Conservation (phyloP, 2,329 filamentous ascomycete species). For the Thermochaetoides dissita region DNA sequence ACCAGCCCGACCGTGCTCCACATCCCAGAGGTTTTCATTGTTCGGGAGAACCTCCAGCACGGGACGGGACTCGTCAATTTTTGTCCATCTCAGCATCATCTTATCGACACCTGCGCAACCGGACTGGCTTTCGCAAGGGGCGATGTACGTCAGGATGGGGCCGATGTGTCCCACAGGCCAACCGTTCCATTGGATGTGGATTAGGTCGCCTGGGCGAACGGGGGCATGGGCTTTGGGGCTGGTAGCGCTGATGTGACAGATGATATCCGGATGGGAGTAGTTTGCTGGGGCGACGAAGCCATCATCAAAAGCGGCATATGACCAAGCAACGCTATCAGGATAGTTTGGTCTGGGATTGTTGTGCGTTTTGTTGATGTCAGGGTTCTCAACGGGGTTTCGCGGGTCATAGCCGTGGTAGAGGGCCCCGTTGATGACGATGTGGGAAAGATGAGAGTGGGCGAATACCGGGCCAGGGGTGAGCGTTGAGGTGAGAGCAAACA, state of each 20-base stretch:
- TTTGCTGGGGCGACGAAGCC: slow-evolving; percentile 35
- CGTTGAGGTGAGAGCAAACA: slow-evolving; percentile 6
- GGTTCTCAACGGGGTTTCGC: slow-evolving; percentile 8
- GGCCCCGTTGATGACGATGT: slow-evolving; percentile 29
- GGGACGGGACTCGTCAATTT: slow-evolving; percentile 26
- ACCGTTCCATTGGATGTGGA: slow-evolving; percentile 46
- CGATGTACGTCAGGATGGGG: slow-evolving; percentile 27
- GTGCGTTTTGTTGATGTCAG: too few species aligned
- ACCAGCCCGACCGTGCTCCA: slow-evolving; percentile 3
- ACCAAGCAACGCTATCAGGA: slow-evolving; percentile 35
- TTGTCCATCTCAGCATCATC: slow-evolving; percentile 27
- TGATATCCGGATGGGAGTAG: slow-evolving; percentile 38
- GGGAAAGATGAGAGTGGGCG: slow-evolving; percentile 20
- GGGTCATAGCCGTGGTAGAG: slow-evolving; percentile 30
- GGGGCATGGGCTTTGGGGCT: slow-evolving; percentile 36
- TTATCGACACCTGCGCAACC: slow-evolving; percentile 27
- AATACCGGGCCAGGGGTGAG: slow-evolving; percentile 1
- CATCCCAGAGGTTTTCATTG: not conserved
- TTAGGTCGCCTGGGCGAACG: slow-evolving; percentile 40
- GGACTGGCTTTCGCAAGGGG: slow-evolving; percentile 17
- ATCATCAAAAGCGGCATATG: slow-evolving; percentile 32
- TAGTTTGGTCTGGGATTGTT: too few species aligned
- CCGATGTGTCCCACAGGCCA: slow-evolving; percentile 42
- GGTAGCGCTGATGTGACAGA: slow-evolving; percentile 45
- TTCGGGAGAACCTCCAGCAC: slow-evolving; percentile 15